Conservation (phyloP, 768 basidiomycete genomes). For the Mycena belliarum region DNA sequence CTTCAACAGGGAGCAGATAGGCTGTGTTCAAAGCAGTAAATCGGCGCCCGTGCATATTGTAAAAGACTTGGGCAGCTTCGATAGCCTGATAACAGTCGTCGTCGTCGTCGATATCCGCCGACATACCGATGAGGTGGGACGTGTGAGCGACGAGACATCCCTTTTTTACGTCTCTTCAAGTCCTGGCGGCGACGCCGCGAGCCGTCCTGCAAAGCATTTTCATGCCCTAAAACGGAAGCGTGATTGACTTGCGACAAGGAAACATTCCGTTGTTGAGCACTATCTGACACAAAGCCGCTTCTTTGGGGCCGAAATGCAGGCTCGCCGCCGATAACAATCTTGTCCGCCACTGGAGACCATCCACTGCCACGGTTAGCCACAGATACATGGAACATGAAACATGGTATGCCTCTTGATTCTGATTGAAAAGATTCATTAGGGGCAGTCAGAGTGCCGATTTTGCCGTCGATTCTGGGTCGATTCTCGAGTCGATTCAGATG, state of each 20-base stretch:
- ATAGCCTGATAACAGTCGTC: conserved; percentile 1
- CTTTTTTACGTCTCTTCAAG: background rate
- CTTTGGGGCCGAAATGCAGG: too few relatives aligned
- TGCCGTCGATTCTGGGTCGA: too few relatives aligned
- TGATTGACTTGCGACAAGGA: background rate
- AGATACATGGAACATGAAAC: too few relatives aligned
- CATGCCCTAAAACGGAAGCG: background rate
- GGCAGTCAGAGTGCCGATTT: too few relatives aligned
- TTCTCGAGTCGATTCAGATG: too few relatives aligned
- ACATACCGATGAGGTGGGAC: background rate
- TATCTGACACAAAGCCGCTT: too few relatives aligned
- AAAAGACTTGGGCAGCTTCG: conserved; percentile 57
- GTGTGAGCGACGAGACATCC: background rate
- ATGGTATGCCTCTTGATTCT: too few relatives aligned
- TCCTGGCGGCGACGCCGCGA: background rate
- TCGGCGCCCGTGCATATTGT: conserved; percentile 49
- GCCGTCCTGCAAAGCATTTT: background rate
- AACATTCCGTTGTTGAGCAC: too few relatives aligned
- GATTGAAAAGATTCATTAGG: too few relatives aligned
- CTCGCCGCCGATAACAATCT: too few relatives aligned
- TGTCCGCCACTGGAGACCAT: too few relatives aligned
- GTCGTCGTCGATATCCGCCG: conserved; percentile 6
- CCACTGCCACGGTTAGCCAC: too few relatives aligned
- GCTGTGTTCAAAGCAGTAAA: conserved; percentile 56
- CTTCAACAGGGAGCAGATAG: conserved; percentile 68